phyloP scores from a whole-genome alignment of 2,329 filamentous ascomycete species.

The Ophiocordyceps australis region DNA sequence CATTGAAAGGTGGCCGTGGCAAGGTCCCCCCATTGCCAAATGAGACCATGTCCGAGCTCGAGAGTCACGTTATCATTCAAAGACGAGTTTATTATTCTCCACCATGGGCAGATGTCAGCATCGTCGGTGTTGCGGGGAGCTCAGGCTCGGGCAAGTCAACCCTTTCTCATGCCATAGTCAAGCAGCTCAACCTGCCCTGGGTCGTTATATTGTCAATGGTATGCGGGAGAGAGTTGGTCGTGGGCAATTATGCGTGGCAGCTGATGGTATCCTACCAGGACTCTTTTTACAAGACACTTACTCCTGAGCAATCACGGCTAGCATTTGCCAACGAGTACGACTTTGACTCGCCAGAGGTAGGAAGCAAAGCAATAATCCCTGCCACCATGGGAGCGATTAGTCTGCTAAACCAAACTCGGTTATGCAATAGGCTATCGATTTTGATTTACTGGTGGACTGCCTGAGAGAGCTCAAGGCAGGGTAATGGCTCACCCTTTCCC shows the following conservation, averaged over 20 bases:
- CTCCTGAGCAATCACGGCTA: constrained; percentile 55
- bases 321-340: constrained; percentile 89
- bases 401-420: not conserved
- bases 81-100: constrained; percentile 66
- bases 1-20: constrained; percentile 1
- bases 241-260: not conserved
- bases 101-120: constrained; percentile 90
- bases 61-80: constrained; percentile 29
- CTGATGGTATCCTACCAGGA: constrained; percentile 40
- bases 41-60: constrained; percentile 13
- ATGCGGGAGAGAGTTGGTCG: no score
- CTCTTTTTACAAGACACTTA: constrained; percentile 89
- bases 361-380: not conserved
- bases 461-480: constrained; percentile 78
- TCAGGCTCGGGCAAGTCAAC: constrained; percentile 93
- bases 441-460: constrained; percentile 67
- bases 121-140: constrained; percentile 89
- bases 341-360: constrained; percentile 72
- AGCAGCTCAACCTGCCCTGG: constrained; percentile 82
- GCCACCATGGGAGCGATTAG: not conserved
- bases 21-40: no score
- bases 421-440: constrained; percentile 65
- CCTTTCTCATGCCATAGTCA: constrained; percentile 78
- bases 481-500: no score
- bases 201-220: constrained; percentile 97